Base-by-base conservation (phyloP, 2,329 filamentous ascomycete species). In the Corinectria fuckeliana region DNA sequence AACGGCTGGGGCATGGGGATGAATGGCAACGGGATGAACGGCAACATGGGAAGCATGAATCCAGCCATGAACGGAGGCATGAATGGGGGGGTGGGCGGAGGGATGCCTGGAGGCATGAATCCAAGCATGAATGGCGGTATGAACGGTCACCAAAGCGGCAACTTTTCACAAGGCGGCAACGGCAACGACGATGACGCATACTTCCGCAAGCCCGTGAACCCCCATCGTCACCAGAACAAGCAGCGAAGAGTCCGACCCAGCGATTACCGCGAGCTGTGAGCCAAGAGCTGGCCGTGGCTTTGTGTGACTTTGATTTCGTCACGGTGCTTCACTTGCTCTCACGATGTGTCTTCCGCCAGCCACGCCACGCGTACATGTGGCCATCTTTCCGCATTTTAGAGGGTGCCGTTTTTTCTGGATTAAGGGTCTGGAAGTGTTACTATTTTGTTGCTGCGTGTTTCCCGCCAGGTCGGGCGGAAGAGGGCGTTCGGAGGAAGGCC, bases 181-280 rank as follows among this genome's bases (percentile, higher is more conserved):
- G 88, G 84, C 58, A 87, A 87, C 64, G 92, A 96, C 56, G 93
- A 96, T 58, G 92, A 93, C 60, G 91, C 95, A 6, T 99, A 99
- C 78, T 96, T 98, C 75, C 87, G 95, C 58, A 94, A 97, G 75
- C 95, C 95, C 0, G 91, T 98, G 62, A 99, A 99, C 73, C 94
- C 93, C 2, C 91, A 97, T 73, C 87, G 95, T 50, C 91, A 95
- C 73, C 90, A 93, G 75, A 92, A 93, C 71, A 86, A 91, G 69
- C 89, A 92, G 69, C 87, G 90, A 65, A 84, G 92, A 69, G 87
- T 91, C 54, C 85, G 95, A 55, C 93, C 93, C 10, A 95, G 92
- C 74, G 95, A 99, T 78, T 98, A 95, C 75, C 86, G 91, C 64
- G 92, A 96, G 79, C 82, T 97, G 48, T 93, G 72, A 80, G 47